Base-by-base conservation (phyloP, 2,329 filamentous ascomycete species). In the Fusarium tanahbumbuense region DNA sequence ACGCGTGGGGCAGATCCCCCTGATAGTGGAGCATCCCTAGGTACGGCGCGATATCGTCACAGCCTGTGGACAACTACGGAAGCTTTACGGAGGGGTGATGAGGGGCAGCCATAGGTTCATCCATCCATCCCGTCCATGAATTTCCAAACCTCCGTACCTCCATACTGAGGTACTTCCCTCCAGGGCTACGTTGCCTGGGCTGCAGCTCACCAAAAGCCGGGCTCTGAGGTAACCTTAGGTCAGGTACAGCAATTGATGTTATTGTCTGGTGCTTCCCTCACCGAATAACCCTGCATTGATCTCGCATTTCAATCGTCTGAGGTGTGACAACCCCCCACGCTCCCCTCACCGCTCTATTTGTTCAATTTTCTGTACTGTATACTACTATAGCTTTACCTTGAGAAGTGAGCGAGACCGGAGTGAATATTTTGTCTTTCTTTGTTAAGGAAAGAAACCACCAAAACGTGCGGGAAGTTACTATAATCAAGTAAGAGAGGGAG, bases 31-130 rank as follows among this genome's bases (percentile, higher is more conserved):
- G 44, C 25, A 66, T 42, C 56, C 50, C 45, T 69, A n/a, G n/a
- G n/a, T n/a, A 53, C 57, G 47, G 60, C 64, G 42, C 44, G 49
- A 58, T 56, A 72, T 70, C 69, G 58, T 72, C 69, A 72, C 69
- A 64, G 50, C 18, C 6, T 37, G 34, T 55, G 46, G 34, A 48
- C 59, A 44, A 37, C n/a, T 52, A 49, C 44, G 49, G 32, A 25
- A 47, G 23, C 42, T 50, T 45, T 47, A 28, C 46, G 54, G 64
- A 42, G 59, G 66, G 60, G 66, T 47, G 46, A 44, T 32, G 68
- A 50, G 47, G 63, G 63, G 63, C 48, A 42, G 13, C 23, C n/a
- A 23, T 20, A 28, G 28, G 28, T 28, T 5, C 28, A 28, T 28
- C 28, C 48, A 13, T 28, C 28, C 28, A 28, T 28, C 12, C 48